Conservation (phyloP, 108 stramenopile species). For the Skeletonema potamos region DNA sequence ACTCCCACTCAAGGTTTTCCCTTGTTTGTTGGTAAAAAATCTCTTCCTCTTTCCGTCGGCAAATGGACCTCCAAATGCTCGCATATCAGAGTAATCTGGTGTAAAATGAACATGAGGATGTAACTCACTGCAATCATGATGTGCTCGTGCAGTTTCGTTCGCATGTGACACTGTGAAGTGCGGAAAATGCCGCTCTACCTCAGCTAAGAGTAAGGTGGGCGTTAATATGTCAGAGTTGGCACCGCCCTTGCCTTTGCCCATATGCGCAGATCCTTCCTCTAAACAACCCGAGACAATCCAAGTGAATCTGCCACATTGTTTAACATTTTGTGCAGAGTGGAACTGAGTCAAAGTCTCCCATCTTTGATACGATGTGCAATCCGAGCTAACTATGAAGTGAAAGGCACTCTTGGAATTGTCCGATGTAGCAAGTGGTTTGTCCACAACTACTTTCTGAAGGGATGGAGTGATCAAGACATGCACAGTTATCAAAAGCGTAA, state of each 20-base stretch:
- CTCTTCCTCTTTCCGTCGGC: constrained; percentile 47
- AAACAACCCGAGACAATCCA: constrained; percentile 57
- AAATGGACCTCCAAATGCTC: constrained; percentile 47
- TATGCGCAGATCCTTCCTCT: constrained; percentile 16
- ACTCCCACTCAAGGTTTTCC: constrained; percentile 28
- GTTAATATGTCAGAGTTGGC: constrained; percentile 45
- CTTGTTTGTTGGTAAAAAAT: constrained; percentile 31
- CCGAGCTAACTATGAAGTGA: constrained; percentile 49
- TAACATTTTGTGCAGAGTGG: constrained; percentile 44
- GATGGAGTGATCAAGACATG: background rate
- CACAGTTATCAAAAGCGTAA: background rate
- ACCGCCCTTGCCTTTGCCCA: constrained; percentile 40
- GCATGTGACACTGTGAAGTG: constrained; percentile 22
- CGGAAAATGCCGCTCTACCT: constrained; percentile 46
- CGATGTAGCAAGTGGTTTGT: background rate
- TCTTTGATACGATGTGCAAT: constrained; percentile 55
- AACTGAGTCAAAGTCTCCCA: constrained; percentile 51
- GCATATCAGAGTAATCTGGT: constrained; percentile 56
- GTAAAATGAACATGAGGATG: constrained; percentile 53
- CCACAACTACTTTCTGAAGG: background rate
- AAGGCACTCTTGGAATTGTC: constrained; percentile 13
- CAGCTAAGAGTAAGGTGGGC: constrained; percentile 16
- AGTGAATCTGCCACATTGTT: constrained; percentile 49
- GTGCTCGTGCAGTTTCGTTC: constrained; percentile 8
- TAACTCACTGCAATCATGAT: constrained; percentile 18